Conservation (phyloP, 163 green algal genomes). For the Chlorella variabilis region DNA sequence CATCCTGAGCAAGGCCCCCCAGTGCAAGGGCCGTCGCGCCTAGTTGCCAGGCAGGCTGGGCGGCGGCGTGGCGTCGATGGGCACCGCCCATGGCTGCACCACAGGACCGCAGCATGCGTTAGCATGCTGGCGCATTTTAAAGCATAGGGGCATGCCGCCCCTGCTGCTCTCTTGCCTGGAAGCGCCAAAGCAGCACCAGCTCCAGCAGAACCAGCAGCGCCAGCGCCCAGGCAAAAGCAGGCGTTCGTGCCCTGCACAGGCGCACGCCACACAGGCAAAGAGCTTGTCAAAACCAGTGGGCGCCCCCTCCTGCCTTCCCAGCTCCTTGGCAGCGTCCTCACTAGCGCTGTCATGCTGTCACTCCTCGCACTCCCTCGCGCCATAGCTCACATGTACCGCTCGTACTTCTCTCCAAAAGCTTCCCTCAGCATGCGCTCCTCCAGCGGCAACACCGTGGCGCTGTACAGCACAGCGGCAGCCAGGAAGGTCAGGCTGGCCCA, state of each 20-base stretch:
- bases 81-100: constrained; percentile 11
- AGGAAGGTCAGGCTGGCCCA: constrained; percentile 36
- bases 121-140: not conserved
- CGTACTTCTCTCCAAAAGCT: constrained; percentile 37
- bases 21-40: too few species aligned
- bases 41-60: not conserved
- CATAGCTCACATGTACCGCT: constrained; percentile 16
- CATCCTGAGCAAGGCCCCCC: too few species aligned
- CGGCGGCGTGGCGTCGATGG: constrained; percentile 3
- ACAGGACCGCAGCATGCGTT: too few species aligned
- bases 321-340: not conserved
- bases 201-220: constrained; percentile 43
- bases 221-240: constrained; percentile 32
- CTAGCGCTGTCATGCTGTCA: not conserved
- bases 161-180: constrained; percentile 9
- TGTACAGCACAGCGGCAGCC: constrained; percentile 42
- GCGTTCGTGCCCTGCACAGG: constrained; percentile 19
- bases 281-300: not conserved
- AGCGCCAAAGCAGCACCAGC: constrained; percentile 39
- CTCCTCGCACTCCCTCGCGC: too few species aligned
- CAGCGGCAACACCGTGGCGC: constrained; percentile 29
- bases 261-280: not conserved
- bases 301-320: not conserved
- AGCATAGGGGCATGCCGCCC: not conserved
- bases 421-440: constrained; percentile 51